These are phyloP conservation scores for Cicer arietinum DNA, from an alignment of 306 rosid species.

Conservation along the genomic window DNA sequence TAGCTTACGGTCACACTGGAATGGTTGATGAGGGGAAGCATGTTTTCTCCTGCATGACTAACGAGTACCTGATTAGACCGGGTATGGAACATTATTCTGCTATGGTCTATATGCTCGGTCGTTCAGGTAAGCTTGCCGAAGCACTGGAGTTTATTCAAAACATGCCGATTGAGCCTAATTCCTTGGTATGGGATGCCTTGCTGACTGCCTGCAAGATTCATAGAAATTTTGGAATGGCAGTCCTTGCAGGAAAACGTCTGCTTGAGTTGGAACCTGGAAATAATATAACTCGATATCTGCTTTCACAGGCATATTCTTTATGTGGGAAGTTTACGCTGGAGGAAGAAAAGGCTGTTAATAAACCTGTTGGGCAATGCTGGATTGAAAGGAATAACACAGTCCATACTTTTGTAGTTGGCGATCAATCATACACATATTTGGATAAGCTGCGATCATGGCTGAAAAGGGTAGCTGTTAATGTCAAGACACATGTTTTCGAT, in stretches of 20 bases:
- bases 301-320: conserved; percentile 66
- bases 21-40: conserved; percentile 71
- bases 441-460: conserved; percentile 68
- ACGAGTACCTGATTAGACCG: conserved; percentile 65
- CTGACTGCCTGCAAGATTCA: conserved; percentile 82
- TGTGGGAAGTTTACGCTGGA: conserved; percentile 65
- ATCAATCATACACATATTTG: conserved; percentile 51
- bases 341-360: conserved; percentile 55
- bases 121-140: conserved; percentile 80
- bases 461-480: conserved; percentile 52
- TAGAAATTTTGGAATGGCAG: conserved; percentile 63
- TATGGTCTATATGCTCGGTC: conserved; percentile 79
- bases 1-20: conserved; percentile 76
- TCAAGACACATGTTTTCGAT: conserved; percentile 51
- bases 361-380: conserved; percentile 77
- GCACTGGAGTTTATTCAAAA: conserved; percentile 71
- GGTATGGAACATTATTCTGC: conserved; percentile 83
- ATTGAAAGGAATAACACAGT: conserved; percentile 65
- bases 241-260: conserved; percentile 65
- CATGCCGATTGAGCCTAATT: conserved; percentile 80
- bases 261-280: conserved; percentile 76
- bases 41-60: conserved; percentile 62
- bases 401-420: conserved; percentile 67
- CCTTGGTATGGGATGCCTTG: conserved; percentile 71
- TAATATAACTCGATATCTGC: conserved; percentile 51